Percentiles rank a stretch among this genome's conserved stretches.
phyloP scores from a whole-genome alignment of 1,284 basidiomycete species.

The Sanghuangporus weigelae region DNA sequence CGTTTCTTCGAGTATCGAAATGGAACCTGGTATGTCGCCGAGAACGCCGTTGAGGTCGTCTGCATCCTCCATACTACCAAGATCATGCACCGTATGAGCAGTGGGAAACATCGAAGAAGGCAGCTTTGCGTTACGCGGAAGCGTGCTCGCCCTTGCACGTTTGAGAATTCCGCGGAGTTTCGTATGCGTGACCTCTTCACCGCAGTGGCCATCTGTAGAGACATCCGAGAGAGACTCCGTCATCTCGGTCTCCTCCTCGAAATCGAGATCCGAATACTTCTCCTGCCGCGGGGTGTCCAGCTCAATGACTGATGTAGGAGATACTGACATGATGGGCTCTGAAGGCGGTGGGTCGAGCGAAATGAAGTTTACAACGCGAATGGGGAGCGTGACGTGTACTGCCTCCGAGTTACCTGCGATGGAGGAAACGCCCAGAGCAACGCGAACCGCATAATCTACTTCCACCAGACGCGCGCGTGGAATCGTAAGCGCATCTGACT shows the following conservation, averaged over 20 bases:
- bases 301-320: slow-evolving; percentile 21
- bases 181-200: background rate
- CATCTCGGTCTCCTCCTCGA: background rate
- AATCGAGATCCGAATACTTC: background rate
- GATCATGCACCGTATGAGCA: slow-evolving; percentile 3
- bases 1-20: slow-evolving; percentile 10
- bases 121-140: background rate
- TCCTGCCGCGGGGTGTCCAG: slow-evolving; percentile 18
- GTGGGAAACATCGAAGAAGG: background rate
- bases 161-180: background rate
- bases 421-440: slow-evolving; percentile 62
- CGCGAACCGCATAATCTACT: slow-evolving; percentile 72
- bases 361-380: slow-evolving; percentile 73
- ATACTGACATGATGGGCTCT: slow-evolving; percentile 25
- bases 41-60: slow-evolving; percentile 9
- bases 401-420: slow-evolving; percentile 47
- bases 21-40: slow-evolving; percentile 12
- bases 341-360: slow-evolving; percentile 75
- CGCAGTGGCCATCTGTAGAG: background rate
- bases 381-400: slow-evolving; percentile 61
- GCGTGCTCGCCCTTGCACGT: background rate
- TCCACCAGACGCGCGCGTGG: slow-evolving; percentile 74
- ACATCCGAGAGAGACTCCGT: background rate
- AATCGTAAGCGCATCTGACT: slow-evolving; percentile 70
- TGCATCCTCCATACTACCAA: slow-evolving; percentile 8